phyloP scores from a whole-genome alignment of 2,329 filamentous ascomycete genomes.

The Davidsoniella australis region DNA sequence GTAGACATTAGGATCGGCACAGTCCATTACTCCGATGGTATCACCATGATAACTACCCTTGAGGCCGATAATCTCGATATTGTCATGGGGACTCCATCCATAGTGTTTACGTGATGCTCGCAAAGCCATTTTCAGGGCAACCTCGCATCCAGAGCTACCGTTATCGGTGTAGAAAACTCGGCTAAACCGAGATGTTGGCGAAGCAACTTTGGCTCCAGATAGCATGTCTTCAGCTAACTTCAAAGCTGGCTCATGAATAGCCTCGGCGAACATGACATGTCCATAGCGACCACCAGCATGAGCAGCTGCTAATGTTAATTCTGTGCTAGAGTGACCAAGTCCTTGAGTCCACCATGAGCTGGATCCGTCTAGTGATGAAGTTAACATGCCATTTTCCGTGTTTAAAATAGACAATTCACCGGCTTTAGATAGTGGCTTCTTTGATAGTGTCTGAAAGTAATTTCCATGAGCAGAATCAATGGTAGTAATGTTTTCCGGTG shows the following conservation, averaged over 20 bases:
- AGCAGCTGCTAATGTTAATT: conserved; percentile 55
- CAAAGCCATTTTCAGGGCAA: conserved; percentile 72
- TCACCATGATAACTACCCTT: conserved; percentile 76
- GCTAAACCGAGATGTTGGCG: conserved; percentile 29
- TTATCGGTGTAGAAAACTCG: conserved; percentile 76
- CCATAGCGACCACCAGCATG: conserved; percentile 73
- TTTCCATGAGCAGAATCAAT: conserved; percentile 73
- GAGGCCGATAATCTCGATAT: conserved; percentile 54
- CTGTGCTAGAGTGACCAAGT: conserved; percentile 60
- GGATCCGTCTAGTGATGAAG: conserved; percentile 62
- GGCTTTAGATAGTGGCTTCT: neutral
- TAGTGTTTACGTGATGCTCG: conserved; percentile 51
- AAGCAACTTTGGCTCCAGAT: conserved; percentile 37
- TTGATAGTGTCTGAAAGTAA: conserved; percentile 46
- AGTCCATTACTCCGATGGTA: conserved; percentile 79
- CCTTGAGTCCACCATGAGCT: conserved; percentile 90
- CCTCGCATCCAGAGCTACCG: conserved; percentile 67
- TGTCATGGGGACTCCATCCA: conserved; percentile 39
- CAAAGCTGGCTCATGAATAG: conserved; percentile 63
- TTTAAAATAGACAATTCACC: neutral
- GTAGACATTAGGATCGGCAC: conserved; percentile 56
- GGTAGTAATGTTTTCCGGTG: conserved; percentile 44
- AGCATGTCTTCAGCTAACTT: conserved; percentile 50
- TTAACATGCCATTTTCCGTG: conserved; percentile 26
- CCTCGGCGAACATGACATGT: conserved; percentile 74